A percentile compares a stretch with the other conserved stretches of the same genome.
Conservation (phyloP, 2,329 filamentous ascomycete species). For the Penicillium paneum region DNA sequence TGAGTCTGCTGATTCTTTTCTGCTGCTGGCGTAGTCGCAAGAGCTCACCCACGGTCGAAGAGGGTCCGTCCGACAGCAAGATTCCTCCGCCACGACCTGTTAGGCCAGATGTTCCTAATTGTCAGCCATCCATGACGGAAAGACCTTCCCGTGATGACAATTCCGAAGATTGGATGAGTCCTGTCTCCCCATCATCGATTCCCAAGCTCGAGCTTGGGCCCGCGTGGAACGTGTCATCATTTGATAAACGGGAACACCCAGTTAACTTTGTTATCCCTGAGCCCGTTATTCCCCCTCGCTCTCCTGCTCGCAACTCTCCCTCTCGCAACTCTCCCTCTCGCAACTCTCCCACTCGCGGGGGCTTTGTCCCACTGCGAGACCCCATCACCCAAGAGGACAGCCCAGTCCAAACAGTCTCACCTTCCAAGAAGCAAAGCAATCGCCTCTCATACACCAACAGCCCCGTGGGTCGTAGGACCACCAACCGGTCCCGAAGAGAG, state of each 20-base stretch:
- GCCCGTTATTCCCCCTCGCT: conserved; percentile 27
- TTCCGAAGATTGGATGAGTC: conserved; percentile 22
- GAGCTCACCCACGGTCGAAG: conserved; percentile 21
- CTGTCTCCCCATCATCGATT: conserved; percentile 27
- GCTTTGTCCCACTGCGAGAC: conserved; percentile 26
- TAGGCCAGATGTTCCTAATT: conserved; percentile 23
- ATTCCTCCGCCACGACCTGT: conserved; percentile 19
- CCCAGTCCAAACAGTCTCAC: conserved; percentile 14
- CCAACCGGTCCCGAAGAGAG: conserved; percentile 33
- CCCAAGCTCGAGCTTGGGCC: conserved; percentile 37
- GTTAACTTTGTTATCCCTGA: conserved; percentile 17
- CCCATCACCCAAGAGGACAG: conserved; percentile 22
- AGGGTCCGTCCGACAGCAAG: conserved; percentile 25
- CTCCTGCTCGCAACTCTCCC: conserved; percentile 31
- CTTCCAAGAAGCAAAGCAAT: conserved; percentile 25
- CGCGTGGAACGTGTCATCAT: conserved; percentile 31
- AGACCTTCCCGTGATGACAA: conserved; percentile 19
- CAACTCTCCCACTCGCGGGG: conserved; percentile 18
- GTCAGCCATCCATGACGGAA: conserved; percentile 23
- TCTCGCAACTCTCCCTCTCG: conserved; percentile 13
- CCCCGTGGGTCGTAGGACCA: conserved; percentile 28
- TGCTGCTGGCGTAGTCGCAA: conserved; percentile 36
- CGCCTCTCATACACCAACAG: conserved; percentile 31
- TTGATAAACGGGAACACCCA: conserved; percentile 20
- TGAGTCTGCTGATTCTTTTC: conserved; percentile 31